These are phyloP conservation scores for Ustilago hordei DNA, from an alignment of 1,284 basidiomycete species.

Conservation along the genomic window DNA sequence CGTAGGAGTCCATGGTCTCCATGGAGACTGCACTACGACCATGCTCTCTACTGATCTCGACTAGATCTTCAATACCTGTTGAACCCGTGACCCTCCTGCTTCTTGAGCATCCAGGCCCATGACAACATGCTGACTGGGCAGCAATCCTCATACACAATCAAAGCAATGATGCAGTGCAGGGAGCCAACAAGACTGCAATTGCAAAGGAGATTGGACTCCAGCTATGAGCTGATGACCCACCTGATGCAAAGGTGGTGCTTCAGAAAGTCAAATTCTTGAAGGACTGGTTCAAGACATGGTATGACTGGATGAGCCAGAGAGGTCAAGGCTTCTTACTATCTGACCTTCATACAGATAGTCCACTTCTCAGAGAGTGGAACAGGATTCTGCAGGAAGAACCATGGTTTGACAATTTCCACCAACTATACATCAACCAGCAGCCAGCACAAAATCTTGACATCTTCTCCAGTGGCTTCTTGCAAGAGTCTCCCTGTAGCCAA, in stretches of 20 bases:
- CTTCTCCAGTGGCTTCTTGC: neutral
- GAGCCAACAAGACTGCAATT: neutral
- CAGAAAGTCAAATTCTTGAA: neutral
- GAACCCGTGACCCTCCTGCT: too few species aligned
- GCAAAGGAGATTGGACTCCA: neutral
- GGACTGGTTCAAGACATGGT: neutral
- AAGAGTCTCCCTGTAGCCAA: neutral
- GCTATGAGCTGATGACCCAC: neutral
- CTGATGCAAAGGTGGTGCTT: neutral
- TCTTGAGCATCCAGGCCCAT: too few species aligned
- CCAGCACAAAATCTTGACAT: neutral
- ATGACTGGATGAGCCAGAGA: neutral
- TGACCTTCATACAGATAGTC: neutral
- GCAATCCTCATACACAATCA: neutral
- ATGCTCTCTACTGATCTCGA: too few species aligned
- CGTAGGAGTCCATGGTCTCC: too few species aligned
- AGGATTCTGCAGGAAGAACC: neutral
- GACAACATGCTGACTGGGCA: neutral
- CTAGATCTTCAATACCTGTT: too few species aligned
- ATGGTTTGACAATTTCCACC: neutral
- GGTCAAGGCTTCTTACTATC: neutral
- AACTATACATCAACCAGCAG: neutral
- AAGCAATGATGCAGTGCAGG: neutral
- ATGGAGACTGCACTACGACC: too few species aligned
- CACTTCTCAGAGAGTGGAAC: neutral